Evolutionary conservation across 768 basidiomycete genomes (phyloP).

Genomic region (Agaricus subrufescens): DNA sequence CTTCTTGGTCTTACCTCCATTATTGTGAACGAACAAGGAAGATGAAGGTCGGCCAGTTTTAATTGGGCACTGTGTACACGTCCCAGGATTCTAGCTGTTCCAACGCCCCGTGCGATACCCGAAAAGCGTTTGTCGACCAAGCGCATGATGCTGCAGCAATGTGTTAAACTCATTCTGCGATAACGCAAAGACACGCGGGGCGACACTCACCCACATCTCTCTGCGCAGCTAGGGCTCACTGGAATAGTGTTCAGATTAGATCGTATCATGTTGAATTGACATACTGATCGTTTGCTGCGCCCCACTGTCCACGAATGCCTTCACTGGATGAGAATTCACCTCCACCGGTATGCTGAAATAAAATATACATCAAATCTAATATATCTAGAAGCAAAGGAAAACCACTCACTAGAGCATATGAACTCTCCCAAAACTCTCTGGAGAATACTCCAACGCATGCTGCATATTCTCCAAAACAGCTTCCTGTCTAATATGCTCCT

Average conservation of each 20-base stretch:
- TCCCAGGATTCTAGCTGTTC: conserved; percentile 91
- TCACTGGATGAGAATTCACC: conserved; percentile 85
- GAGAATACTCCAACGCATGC: conserved; percentile 90
- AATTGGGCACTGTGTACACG: conserved; percentile 92
- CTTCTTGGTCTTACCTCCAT: conserved; percentile 65
- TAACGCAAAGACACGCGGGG: too few relatives aligned
- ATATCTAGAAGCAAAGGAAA: not conserved
- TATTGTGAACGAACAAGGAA: conserved; percentile 91
- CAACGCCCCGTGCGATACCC: conserved; percentile 91
- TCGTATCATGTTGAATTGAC: conserved; percentile 19
- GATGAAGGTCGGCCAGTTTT: conserved; percentile 75
- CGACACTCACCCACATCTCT: conserved; percentile 73
- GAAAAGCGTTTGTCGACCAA: conserved; percentile 82
- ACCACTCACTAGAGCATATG: conserved; percentile 90
- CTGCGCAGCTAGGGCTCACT: conserved; percentile 93
- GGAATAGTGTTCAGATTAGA: not conserved
- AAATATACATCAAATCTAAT: not conserved
- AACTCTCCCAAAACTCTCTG: conserved; percentile 91
- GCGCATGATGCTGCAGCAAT: conserved; percentile 73
- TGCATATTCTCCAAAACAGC: conserved; percentile 90
- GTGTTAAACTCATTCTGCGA: not conserved
- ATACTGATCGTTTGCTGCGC: conserved; percentile 95
- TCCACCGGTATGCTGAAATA: conserved; percentile 77
- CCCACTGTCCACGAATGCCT: conserved; percentile 97
- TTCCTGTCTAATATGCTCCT: conserved; percentile 87